Base-by-base conservation (phyloP, 441 rosid genomes). In the Erodium texanum region DNA sequence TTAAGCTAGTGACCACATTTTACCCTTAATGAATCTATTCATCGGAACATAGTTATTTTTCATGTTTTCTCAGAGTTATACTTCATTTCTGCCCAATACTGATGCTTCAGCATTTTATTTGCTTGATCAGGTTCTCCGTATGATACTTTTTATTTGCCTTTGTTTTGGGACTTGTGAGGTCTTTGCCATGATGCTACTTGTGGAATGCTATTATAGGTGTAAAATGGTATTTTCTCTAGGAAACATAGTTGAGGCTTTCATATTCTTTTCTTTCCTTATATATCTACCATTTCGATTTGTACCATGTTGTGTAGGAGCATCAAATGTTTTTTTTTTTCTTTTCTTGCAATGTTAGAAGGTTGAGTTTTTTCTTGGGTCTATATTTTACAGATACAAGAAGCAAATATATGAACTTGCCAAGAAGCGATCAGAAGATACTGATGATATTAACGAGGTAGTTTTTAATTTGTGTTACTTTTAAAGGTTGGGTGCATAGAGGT, bases 351-450 rank as follows among this genome's bases (percentile, higher is more conserved):
- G n/a, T 27, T 45, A 9, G 11, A 59, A 66, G 64, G 43, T 10
- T 65, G 56, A 61, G 59, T 56, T 68, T 41, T 65, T 41, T 70
- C 54, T 54, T 48, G 56, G 66, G 19, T 22, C 52, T 43, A 20
- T 59, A 24, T 70, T 74, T 82, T 71, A 68, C 84, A 92, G 98
- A 66, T 83, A 89, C 81, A 94, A 94, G 83, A 87, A 76, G 77
- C 82, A 89, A 83, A 82, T 89, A 73, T 88, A 84, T 70, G 96
- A 94, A 19, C 93, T 91, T 65, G 88, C 89, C 63, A 84, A 85
- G 84, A 91, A 89, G 80, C 82, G 86, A 64, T 76, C 88, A 22
- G 87, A 91, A 78, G 96, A 85, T 24, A 82, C 73, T 74, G 96
- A 91, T 68, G 72, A 79, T 66, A 79, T 75, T n/a, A 83, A 79